phyloP scores from a whole-genome alignment of 441 rosid species.

The Eugenia klotzschiana region DNA sequence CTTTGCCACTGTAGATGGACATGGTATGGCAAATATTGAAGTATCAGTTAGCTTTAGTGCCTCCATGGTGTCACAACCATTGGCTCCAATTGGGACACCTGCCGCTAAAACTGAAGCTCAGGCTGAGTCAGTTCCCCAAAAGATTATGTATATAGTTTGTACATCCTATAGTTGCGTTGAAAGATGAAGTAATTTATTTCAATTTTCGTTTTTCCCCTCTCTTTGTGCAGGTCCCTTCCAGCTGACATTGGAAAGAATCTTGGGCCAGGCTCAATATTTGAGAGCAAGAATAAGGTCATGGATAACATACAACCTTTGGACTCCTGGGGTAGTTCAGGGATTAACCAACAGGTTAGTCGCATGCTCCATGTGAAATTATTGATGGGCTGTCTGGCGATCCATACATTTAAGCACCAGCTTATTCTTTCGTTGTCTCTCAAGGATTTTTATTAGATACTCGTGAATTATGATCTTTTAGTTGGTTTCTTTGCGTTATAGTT shows the following conservation, averaged over 20 bases:
- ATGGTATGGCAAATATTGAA: slow-evolving; percentile 20
- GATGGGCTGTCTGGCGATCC: background rate
- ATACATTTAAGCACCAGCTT: background rate
- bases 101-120: slow-evolving; percentile 41
- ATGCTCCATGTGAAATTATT: background rate
- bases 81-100: slow-evolving; percentile 79
- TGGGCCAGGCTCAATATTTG: slow-evolving; percentile 35
- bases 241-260: slow-evolving; percentile 31
- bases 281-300: slow-evolving; percentile 38
- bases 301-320: slow-evolving; percentile 55
- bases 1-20: slow-evolving; percentile 23
- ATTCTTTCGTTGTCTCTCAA: background rate
- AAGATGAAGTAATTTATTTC: slow-evolving; percentile 3
- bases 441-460: background rate
- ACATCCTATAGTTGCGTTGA: background rate
- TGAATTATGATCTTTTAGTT: background rate
- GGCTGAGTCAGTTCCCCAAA: slow-evolving; percentile 35
- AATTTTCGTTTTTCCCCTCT: background rate
- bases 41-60: slow-evolving; percentile 26
- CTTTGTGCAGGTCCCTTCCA: slow-evolving; percentile 27
- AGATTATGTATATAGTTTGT: slow-evolving; percentile 31
- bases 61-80: slow-evolving; percentile 28
- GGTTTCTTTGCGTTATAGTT: background rate
- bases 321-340: slow-evolving; percentile 58
- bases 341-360: slow-evolving; percentile 52